Base-by-base conservation (phyloP, 2,329 filamentous ascomycete genomes). In the Xylariales sp. region DNA sequence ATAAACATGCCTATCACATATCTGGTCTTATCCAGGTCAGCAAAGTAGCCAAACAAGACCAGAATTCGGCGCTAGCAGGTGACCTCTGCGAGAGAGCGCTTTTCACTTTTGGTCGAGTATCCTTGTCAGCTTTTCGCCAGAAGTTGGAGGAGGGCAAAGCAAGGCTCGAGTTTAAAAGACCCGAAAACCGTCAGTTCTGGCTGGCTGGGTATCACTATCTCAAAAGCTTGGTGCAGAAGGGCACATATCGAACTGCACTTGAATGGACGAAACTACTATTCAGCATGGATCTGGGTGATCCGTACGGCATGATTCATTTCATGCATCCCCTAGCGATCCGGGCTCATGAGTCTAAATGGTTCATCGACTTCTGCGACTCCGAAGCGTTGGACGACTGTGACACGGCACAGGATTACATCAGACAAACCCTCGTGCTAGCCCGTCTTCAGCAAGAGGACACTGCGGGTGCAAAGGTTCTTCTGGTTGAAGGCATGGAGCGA, bases 11-110 rank as follows among this genome's bases (percentile, higher is more conserved):
- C 3, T 97, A 96, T 60, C 90, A 97, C 59, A 84, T 97, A 51
- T 93, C 88, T 2, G 90, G 88, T 2, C 76, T 97, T n/a, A 80
- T 97, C 16, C 90, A 96, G 59, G 89, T 95, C 20, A 94, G 88
- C 47, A 88, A 88, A 59, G 86, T 97, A 37, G 89, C 89, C 10
- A 91, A 93, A 59, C 86, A 95, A 51, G 88, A 96, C 57, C 81
- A 88, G 40, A 93, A 97, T 57, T 84, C 89, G 59, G 80, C 90
- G 1, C 78, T 93, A 4, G 83, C 91, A 0, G 84, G 88, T 3
- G 90, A 97, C 54, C 76, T 97, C 2, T 80, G 94, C 40, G 91
- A 97, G 65, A 79, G 93, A 33, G 90, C 91, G 0, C 74, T 98
- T 5, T 97, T 96, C 66, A 86, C 87, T 0, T 91, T 97, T 58